Base-by-base conservation (phyloP, 306 rosid species). In the Fragaria vesca region DNA sequence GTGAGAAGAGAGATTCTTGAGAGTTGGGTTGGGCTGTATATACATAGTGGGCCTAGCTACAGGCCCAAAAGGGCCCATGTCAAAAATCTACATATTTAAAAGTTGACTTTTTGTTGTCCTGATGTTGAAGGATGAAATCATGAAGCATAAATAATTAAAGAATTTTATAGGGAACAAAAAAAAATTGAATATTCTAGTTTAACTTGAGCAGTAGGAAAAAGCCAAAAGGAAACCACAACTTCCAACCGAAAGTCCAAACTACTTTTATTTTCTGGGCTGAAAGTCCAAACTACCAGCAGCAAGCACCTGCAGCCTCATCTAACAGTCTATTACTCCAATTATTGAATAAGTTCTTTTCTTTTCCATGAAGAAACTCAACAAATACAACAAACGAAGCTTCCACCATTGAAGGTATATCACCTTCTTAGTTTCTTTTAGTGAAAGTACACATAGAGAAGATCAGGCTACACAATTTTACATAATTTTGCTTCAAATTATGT, bases 211-310 rank as follows among this genome's bases (percentile, higher is more conserved):
- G 69, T 32, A 34, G 38, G 69, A 32, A 63, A 63, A 63, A 5
- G 43, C n/a, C 55, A n/a, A 18, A 42, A 55, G 48, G 38, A 48
- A 60, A 4, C 82, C 77, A 38, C 65, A 79, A 73, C 75, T 8
- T 1, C 71, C 54, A 60, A 45, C 78, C 12, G 78, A 20, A 75
- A 43, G 51, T 80, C 76, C 52, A 68, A 74, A 66, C 79, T n/a
- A 80, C 69, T 8, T 63, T 15, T 6, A 32, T 63, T 32, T 43
- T 63, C 20, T 32, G 69, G 20, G n/a, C 69, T 13, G 70, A 26
- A 58, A 60, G 58, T 80, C 75, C 42, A 55, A 80, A 55, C 79
- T 30, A 73, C 62, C 3, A 72, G 67, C 1, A 55, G 12, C 66
- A 13, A 36, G 18, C 20, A 58, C 17, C 40, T 34, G 5, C 57